Conservation (phyloP, 2,329 filamentous ascomycete species). For the Penicillium sp. region DNA sequence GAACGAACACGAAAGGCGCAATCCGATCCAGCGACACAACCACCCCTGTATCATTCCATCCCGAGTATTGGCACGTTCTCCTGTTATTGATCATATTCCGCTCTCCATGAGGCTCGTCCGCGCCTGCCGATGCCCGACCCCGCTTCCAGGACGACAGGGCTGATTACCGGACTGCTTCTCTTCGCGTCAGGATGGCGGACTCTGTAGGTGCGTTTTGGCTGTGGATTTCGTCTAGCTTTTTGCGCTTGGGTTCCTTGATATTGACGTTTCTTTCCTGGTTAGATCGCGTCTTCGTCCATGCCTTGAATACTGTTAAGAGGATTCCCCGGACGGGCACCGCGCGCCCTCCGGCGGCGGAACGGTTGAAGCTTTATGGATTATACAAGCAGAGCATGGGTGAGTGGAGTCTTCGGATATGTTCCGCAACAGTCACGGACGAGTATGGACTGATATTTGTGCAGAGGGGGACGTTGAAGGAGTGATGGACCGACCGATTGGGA, state of each 20-base stretch:
- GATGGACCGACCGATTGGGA: constrained; percentile 74
- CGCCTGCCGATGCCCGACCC: constrained; percentile 28
- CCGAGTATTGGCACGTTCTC: not conserved
- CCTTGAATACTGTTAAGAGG: constrained; percentile 97
- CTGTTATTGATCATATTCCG: not conserved
- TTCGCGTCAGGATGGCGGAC: constrained; percentile 44
- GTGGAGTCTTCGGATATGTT: constrained; percentile 10
- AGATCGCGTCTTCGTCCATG: constrained; percentile 99
- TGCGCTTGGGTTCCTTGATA: not conserved
- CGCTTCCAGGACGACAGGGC: constrained; percentile 37
- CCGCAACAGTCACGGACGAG: not conserved
- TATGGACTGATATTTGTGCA: constrained; percentile 27
- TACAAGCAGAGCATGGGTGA: constrained; percentile 96
- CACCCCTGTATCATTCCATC: constrained; percentile 1
- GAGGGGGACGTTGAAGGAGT: constrained; percentile 95
- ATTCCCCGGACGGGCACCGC: constrained; percentile 90
- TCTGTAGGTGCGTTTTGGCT: constrained; percentile 44
- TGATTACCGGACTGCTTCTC: constrained; percentile 24
- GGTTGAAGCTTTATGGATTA: constrained; percentile 90
- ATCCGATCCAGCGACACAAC: not conserved
- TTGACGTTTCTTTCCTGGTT: constrained; percentile 5
- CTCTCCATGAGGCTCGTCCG: constrained; percentile 31
- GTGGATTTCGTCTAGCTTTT: not conserved
- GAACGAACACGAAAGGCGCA: not conserved
- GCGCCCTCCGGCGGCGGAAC: constrained; percentile 80